phyloP scores from a whole-genome alignment of 2,329 filamentous ascomycete genomes.

The Emydomyces testavorans region DNA sequence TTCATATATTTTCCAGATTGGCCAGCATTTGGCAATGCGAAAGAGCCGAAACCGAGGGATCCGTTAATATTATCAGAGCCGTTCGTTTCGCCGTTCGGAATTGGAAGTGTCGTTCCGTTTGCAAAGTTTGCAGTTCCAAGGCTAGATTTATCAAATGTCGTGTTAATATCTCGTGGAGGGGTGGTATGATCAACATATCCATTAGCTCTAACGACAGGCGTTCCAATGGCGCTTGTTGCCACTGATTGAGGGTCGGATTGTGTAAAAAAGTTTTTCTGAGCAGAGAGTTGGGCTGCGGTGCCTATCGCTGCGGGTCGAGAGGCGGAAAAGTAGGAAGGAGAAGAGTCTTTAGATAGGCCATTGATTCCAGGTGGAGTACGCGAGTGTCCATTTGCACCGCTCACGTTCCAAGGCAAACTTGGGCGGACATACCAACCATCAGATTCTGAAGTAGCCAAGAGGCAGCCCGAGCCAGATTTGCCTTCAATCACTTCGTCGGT shows the following conservation, averaged over 20 bases:
- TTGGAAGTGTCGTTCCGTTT: neutral
- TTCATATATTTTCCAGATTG: slow-evolving; percentile 15
- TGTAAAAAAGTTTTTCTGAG: slow-evolving; percentile 28
- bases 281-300: slow-evolving; percentile 14
- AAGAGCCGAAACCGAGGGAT: neutral
- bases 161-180: neutral
- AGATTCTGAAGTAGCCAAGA: slow-evolving; percentile 57
- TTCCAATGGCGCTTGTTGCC: neutral
- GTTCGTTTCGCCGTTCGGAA: neutral
- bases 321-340: slow-evolving; percentile 37
- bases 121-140: neutral
- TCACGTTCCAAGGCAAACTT: slow-evolving; percentile 48
- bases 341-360: slow-evolving; percentile 30
- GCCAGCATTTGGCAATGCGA: neutral
- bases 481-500: slow-evolving; percentile 35
- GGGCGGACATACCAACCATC: slow-evolving; percentile 48
- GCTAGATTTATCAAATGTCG: neutral
- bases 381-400: slow-evolving; percentile 38
- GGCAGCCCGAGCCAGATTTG: slow-evolving; percentile 57
- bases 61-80: neutral
- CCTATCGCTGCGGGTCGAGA: slow-evolving; percentile 5
- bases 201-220: slow-evolving; percentile 21
- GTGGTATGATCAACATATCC: slow-evolving; percentile 18
- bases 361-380: slow-evolving; percentile 27
- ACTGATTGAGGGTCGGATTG: slow-evolving; percentile 10